Percentiles rank a stretch among this genome's conserved stretches.
phyloP scores from a whole-genome alignment of 345 rosid genomes.

The Salix suchowensis region DNA sequence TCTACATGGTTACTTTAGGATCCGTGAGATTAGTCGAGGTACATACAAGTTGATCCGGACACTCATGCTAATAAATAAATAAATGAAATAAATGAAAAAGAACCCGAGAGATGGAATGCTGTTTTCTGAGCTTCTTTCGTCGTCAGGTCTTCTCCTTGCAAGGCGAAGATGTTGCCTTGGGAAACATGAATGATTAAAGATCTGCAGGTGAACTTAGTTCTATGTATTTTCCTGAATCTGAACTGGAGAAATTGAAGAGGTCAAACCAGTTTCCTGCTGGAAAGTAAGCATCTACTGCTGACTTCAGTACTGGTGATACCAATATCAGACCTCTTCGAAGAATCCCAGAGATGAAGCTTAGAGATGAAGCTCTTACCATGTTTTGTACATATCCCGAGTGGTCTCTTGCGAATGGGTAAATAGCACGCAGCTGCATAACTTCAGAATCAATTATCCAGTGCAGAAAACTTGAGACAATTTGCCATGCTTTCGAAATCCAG shows the following conservation, averaged over 20 bases:
- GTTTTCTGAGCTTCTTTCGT: slow-evolving; percentile 46
- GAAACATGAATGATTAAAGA: slow-evolving; percentile 51
- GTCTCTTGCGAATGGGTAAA: slow-evolving; percentile 76
- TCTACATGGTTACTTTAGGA: too few species aligned
- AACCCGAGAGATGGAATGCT: slow-evolving; percentile 31
- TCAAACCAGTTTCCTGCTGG: slow-evolving; percentile 70
- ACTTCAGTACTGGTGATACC: slow-evolving; percentile 51
- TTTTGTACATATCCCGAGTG: slow-evolving; percentile 31
- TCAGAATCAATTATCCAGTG: not conserved
- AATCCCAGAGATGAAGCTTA: slow-evolving; percentile 72
- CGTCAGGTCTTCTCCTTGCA: slow-evolving; percentile 71
- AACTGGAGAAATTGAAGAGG: slow-evolving; percentile 53
- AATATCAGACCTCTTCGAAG: slow-evolving; percentile 42
- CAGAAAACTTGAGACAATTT: too few species aligned
- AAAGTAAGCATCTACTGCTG: slow-evolving; percentile 53
- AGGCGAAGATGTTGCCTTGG: slow-evolving; percentile 58
- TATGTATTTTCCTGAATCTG: slow-evolving; percentile 30
- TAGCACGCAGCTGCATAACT: slow-evolving; percentile 55
- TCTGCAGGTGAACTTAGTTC: slow-evolving; percentile 47
- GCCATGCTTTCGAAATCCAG: too few species aligned
- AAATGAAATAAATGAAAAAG: not conserved
- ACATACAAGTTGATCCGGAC: accelerated
- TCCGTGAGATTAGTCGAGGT: too few species aligned
- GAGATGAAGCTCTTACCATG: slow-evolving; percentile 58
- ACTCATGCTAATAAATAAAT: too few species aligned